Evolutionary conservation across 164 flowering plant genomes (phyloP).

Genomic region (Magnolia sinica): DNA sequence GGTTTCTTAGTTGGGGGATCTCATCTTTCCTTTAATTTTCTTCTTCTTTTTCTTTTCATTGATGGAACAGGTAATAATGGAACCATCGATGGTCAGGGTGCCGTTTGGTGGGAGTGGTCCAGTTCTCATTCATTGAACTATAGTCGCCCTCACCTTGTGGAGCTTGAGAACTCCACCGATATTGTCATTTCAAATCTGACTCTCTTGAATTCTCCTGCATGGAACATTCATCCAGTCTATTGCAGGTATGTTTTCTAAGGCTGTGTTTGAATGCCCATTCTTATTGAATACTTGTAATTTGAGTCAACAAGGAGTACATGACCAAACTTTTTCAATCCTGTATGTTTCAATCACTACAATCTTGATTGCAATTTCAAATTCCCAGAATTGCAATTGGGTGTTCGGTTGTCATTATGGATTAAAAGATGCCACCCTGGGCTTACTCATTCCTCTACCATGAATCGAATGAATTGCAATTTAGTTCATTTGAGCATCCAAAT

Average conservation of each 20-base stretch:
- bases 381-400: neutral
- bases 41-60: neutral
- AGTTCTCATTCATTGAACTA: constrained; percentile 56
- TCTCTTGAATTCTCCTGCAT: constrained; percentile 75
- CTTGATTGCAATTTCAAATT: neutral
- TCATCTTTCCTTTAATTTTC: neutral
- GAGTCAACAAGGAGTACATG: too few species aligned
- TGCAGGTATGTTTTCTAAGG: constrained; percentile 53
- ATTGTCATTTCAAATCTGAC: constrained; percentile 76
- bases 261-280: neutral
- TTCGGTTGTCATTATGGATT: neutral
- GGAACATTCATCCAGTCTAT: constrained; percentile 83
- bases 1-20: neutral
- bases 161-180: constrained; percentile 46
- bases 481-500: too few species aligned
- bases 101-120: constrained; percentile 85
- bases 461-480: neutral
- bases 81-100: constrained; percentile 91
- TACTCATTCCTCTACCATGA: neutral
- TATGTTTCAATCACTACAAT: neutral
- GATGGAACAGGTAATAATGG: constrained; percentile 79
- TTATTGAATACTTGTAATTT: neutral
- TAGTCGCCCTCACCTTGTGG: constrained; percentile 92
- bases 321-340: neutral
- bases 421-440: neutral